phyloP scores from a whole-genome alignment of 805 yeast genomes.

The Suhomyces vadensis region DNA sequence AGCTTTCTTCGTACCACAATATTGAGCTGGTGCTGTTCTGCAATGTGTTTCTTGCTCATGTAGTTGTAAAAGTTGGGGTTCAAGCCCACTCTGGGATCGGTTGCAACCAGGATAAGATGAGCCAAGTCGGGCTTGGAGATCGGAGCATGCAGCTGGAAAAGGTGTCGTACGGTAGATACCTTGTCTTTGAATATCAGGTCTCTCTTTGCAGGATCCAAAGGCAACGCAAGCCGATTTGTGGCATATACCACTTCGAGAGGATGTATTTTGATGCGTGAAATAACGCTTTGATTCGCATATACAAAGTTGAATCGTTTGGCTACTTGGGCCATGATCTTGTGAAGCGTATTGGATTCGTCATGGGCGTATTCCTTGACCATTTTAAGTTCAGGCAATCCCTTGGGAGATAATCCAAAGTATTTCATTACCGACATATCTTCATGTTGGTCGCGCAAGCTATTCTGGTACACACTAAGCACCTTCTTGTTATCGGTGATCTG shows the following conservation, averaged over 20 bases:
- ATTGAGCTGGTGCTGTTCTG: conserved; percentile 15
- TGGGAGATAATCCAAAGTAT: conserved; percentile 12
- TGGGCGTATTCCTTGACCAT: not conserved
- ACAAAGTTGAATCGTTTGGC: conserved; percentile 23
- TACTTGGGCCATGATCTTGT: conserved; percentile 14
- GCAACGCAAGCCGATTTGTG: conserved; percentile 31
- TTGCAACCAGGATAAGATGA: conserved; percentile 19
- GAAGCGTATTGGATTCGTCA: no score
- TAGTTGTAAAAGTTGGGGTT: conserved; percentile 29
- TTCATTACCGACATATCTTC: conserved; percentile 15
- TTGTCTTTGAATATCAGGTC: conserved; percentile 27
- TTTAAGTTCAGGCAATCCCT: not conserved
- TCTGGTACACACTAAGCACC: conserved; percentile 17
- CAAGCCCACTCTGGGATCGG: conserved; percentile 6
- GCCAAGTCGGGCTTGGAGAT: conserved; percentile 19
- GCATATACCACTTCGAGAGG: conserved; percentile 35
- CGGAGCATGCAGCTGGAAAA: conserved; percentile 23
- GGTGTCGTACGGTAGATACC: conserved; percentile 23
- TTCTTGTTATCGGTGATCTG: conserved; percentile 21
- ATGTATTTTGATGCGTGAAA: conserved; percentile 27
- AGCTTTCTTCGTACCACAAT: conserved; percentile 20
- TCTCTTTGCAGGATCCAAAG: conserved; percentile 28
- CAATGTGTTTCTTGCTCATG: conserved; percentile 25
- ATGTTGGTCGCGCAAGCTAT: conserved; percentile 14
- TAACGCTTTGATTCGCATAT: conserved; percentile 14